Base-by-base conservation (phyloP, 306 rosid species). In the Lathyrus aphaca region DNA sequence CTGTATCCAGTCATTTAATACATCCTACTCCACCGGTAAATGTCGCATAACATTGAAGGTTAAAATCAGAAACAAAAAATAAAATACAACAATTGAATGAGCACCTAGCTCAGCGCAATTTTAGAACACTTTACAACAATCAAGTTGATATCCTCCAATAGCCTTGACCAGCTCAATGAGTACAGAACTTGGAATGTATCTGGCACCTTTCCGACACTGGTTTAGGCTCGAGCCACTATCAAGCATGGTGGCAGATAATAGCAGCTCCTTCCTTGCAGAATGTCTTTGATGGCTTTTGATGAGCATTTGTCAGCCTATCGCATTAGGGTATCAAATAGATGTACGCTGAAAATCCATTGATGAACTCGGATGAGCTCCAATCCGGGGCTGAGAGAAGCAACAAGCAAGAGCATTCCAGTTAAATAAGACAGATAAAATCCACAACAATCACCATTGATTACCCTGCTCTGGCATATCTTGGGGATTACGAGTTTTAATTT, bases 401-500 rank as follows among this genome's bases (percentile, higher is more conserved):
- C 55, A 32, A 58, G 69, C 49, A 64, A 72, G 37, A 66, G 71
- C 42, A 60, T 69, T 77, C 73, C 40, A 25, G 42, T 62, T 38
- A 67, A 67, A 40, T 40, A 53, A 71, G 62, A 63, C 67, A 73
- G 57, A 62, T 66, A 74, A 53, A 66, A 77, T 63, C 77, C 75
- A 63, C 60, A 50, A 35, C 71, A 73, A 60, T 77, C 78, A 75
- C 64, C 68, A 70, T 44, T 64, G 86, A 75, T 76, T 77, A 64
- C 86, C 77, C 43, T 65, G 69, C 51, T 82, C 80, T n/a, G 82
- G 64, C 50, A 63, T 68, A 58, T 83, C 91, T 78, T 73, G 91
- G 48, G 80, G 67, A 64, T 51, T 79, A 6, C 74, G 85, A 13
- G 86, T 66, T 81, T 83, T 88, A 62, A 74, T 85, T 77, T 76